phyloP scores from a whole-genome alignment of 192 early-diverging fungal genomes.

The Linnemannia hyalina region DNA sequence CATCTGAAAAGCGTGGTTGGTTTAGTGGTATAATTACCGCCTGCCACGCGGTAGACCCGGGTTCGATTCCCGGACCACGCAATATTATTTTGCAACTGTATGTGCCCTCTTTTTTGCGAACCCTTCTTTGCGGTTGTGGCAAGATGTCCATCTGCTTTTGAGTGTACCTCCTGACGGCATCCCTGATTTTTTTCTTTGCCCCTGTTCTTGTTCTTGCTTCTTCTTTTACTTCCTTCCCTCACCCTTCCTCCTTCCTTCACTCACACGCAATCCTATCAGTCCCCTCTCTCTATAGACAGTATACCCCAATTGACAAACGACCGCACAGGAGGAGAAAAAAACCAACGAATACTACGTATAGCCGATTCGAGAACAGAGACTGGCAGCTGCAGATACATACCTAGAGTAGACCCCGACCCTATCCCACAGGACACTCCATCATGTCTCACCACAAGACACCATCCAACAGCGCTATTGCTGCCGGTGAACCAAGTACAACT shows the following conservation, averaged over 20 bases:
- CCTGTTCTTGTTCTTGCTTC: background rate
- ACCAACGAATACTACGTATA: background rate
- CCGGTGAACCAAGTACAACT: background rate
- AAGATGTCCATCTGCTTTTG: background rate
- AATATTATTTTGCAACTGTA: constrained; percentile 5
- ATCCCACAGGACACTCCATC: background rate
- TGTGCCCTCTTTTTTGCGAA: background rate
- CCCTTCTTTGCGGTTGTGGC: background rate
- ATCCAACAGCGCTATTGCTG: background rate
- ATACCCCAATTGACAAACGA: background rate
- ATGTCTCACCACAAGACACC: constrained; percentile 3
- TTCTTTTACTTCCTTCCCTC: background rate
- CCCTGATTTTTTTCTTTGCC: background rate
- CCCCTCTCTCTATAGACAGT: no score
- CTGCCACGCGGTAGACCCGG: constrained; percentile 83
- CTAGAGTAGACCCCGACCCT: background rate
- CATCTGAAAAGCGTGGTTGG: constrained; percentile 59
- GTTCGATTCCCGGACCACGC: constrained; percentile 81
- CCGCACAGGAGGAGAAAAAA: background rate
- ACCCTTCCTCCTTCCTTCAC: background rate
- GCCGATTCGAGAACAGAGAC: background rate
- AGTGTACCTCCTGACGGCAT: background rate
- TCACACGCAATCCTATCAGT: background rate
- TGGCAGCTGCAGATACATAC: background rate
- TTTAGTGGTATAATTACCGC: constrained; percentile 80